A percentile compares a stretch with the other conserved stretches of the same genome.
Conservation (phyloP, 192 early-diverging fungal genomes). For the Mycoemilia scoparia region DNA sequence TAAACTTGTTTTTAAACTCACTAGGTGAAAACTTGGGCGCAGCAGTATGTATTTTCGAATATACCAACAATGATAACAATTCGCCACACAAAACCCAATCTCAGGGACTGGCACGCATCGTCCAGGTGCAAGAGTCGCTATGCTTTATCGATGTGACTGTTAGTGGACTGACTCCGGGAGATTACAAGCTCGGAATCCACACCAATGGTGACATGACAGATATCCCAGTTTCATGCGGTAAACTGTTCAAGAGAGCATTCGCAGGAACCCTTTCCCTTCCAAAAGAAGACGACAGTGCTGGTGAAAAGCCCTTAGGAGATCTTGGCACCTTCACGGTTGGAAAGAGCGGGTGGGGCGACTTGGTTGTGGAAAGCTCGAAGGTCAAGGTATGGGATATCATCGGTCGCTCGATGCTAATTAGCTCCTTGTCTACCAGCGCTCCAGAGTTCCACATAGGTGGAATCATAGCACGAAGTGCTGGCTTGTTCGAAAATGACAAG, state of each 20-base stretch:
- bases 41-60: conserved; percentile 83
- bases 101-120: conserved; percentile 58
- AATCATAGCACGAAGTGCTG: conserved; percentile 74
- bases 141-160: conserved; percentile 73
- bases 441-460: conserved; percentile 55
- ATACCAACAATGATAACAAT: conserved; percentile 11
- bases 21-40: conserved; percentile 48
- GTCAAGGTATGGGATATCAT: conserved; percentile 81
- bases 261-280: no score
- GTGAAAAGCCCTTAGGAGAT: conserved; percentile 39
- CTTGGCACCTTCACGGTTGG: conserved; percentile 46
- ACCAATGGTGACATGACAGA: conserved; percentile 56
- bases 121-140: conserved; percentile 47
- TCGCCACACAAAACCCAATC: conserved; percentile 4
- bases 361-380: conserved; percentile 48
- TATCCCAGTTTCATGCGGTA: conserved; percentile 24
- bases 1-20: background rate
- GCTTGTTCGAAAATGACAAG: conserved; percentile 80
- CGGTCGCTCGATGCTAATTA: conserved; percentile 65
- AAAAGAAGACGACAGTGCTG: conserved; percentile 6
- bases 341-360: conserved; percentile 51
- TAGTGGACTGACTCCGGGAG: conserved; percentile 40
- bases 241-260: conserved; percentile 14
- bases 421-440: conserved; percentile 38
- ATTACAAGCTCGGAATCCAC: conserved; percentile 54